Evolutionary conservation across 176 grass and related monocot species (phyloP).

Genomic region (Zoysia pacifica): DNA sequence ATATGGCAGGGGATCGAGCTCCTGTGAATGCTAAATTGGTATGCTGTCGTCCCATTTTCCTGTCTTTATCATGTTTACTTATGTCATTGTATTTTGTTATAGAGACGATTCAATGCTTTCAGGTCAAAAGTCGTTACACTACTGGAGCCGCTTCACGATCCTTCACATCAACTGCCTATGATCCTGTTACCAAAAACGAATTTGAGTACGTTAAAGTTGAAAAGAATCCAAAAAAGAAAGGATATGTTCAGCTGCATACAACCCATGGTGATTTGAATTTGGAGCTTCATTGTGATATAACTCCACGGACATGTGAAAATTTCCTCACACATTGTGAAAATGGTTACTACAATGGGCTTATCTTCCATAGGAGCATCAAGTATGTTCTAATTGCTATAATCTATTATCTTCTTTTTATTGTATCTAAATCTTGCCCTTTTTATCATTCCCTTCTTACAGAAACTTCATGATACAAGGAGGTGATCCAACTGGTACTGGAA

Average conservation of each 20-base stretch:
- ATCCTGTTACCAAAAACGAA: constrained; percentile 90
- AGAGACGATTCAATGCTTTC: constrained; percentile 45
- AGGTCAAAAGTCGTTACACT: constrained; percentile 94
- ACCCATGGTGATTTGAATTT: constrained; percentile 94
- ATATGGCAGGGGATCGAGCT: constrained; percentile 78
- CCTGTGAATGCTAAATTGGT: constrained; percentile 96
- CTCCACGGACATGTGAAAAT: constrained; percentile 90
- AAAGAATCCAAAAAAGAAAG: constrained; percentile 98
- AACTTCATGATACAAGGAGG: constrained; percentile 99
- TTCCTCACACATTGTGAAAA: constrained; percentile 98
- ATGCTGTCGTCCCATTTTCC: constrained; percentile 37
- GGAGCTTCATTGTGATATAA: constrained; percentile 96
- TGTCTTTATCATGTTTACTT: constrained; percentile 6
- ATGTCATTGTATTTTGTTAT: constrained; percentile 17
- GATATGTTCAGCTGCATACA: constrained; percentile 92
- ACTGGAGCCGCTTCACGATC: constrained; percentile 91
- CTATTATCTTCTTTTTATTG: constrained; percentile 14
- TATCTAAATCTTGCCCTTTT: constrained; percentile 7
- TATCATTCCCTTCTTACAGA: constrained; percentile 43
- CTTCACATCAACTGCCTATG: constrained; percentile 95
- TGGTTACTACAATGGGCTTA: constrained; percentile 85
- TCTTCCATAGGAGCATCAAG: constrained; percentile 94
- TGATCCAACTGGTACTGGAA: constrained; percentile 94
- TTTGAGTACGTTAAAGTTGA: constrained; percentile 91
- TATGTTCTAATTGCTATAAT: constrained; percentile 30